Conservation (phyloP, 371 early-diverging fungal species). For the Chytridium lagenaria region DNA sequence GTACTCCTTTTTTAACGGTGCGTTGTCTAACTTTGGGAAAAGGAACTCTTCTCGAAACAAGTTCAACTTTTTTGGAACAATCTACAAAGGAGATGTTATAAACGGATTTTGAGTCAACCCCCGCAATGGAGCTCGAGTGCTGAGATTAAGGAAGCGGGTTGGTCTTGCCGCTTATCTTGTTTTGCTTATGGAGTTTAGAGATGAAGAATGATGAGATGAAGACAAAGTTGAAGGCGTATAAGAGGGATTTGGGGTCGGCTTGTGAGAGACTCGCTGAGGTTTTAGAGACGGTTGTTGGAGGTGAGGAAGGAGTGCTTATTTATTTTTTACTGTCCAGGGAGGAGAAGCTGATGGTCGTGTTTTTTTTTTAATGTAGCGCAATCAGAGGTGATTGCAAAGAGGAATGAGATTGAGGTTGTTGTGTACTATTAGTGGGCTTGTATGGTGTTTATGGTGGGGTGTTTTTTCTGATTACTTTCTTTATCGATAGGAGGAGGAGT, state of each 20-base stretch:
- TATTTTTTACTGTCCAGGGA: not conserved
- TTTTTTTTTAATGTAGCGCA: not conserved
- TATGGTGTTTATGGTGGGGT: not conserved
- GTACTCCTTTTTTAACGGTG: conserved; percentile 14
- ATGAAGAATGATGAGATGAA: conserved; percentile 20
- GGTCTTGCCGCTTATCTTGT: not conserved
- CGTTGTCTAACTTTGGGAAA: not conserved
- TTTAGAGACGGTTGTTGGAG: conserved; percentile 16
- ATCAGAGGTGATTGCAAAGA: not conserved
- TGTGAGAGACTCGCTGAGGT: conserved; percentile 21
- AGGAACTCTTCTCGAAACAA: conserved; percentile 62
- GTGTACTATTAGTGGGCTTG: not conserved
- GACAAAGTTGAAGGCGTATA: conserved; percentile 28
- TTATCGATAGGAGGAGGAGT: not conserved
- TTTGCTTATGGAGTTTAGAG: conserved; percentile 12
- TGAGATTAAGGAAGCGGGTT: conserved; percentile 22
- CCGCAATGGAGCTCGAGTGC: conserved; percentile 15
- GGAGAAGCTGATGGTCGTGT: not conserved
- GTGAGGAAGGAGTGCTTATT: conserved; percentile 9
- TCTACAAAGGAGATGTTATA: conserved; percentile 61
- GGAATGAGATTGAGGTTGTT: not conserved
- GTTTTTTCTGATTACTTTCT: not conserved
- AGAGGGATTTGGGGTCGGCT: conserved; percentile 26
- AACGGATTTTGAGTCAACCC: conserved; percentile 51
- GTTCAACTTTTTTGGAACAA: conserved; percentile 63